Conservation (phyloP, 805 yeast genomes). For the Lipomyces kockii region DNA sequence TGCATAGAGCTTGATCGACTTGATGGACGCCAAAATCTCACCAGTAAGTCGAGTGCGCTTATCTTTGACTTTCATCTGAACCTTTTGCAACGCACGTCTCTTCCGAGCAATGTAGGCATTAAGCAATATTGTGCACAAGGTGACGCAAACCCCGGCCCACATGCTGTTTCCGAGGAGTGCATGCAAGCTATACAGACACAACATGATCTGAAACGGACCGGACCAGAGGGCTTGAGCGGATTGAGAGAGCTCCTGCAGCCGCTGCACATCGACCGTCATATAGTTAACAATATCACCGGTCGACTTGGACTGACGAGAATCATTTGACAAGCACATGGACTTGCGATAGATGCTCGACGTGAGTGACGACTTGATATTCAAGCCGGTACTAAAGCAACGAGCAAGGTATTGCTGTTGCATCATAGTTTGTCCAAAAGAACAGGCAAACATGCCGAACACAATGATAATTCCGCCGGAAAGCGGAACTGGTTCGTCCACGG, state of each 20-base stretch:
- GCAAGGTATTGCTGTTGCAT: constrained; percentile 65
- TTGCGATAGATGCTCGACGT: constrained; percentile 70
- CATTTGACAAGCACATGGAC: constrained; percentile 67
- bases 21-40: constrained; percentile 87
- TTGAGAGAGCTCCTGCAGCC: constrained; percentile 69
- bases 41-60: constrained; percentile 85
- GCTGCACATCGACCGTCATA: constrained; percentile 71
- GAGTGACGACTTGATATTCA: constrained; percentile 66
- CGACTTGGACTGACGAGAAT: constrained; percentile 61
- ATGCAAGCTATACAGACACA: constrained; percentile 78
- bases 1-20: constrained; percentile 87
- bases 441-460: constrained; percentile 64
- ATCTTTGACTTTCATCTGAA: constrained; percentile 90
- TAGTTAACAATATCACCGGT: constrained; percentile 82
- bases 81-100: constrained; percentile 73
- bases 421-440: constrained; percentile 63
- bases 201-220: constrained; percentile 84
- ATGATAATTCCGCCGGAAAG: constrained; percentile 64
- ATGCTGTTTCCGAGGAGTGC: constrained; percentile 74
- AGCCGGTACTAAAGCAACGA: constrained; percentile 56
- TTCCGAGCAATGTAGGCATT: constrained; percentile 68
- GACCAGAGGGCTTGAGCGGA: constrained; percentile 85
- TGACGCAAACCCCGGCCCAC: constrained; percentile 91
- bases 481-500: constrained; percentile 47
- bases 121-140: constrained; percentile 78